A percentile compares a stretch with the other conserved stretches of the same genome.
Conservation (phyloP, 2,329 filamentous ascomycete species). For the Corinectria fuckeliana region DNA sequence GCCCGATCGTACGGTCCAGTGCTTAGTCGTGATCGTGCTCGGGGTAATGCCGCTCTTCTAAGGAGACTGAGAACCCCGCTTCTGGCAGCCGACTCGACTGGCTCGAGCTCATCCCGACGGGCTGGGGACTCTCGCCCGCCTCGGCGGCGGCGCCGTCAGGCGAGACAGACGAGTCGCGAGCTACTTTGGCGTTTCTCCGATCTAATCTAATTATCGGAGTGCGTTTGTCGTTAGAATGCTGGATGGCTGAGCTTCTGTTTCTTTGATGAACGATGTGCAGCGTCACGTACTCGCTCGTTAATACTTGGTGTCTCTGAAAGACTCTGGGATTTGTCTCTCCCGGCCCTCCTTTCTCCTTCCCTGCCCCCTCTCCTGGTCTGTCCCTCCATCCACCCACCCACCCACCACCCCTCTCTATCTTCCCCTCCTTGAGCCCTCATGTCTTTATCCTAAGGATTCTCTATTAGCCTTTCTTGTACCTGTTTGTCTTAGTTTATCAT, state of each 20-base stretch:
- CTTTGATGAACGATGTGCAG: neutral
- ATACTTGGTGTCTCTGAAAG: no score
- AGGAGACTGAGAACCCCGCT: neutral
- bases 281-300: no score
- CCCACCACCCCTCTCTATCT: no score
- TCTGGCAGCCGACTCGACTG: neutral
- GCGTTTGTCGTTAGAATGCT: conserved; percentile 8
- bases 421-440: no score
- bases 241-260: neutral
- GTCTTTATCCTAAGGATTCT: no score
- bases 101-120: neutral
- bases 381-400: no score
- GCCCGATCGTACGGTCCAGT: neutral
- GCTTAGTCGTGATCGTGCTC: neutral
- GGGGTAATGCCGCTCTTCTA: neutral
- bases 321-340: no score
- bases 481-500: no score
- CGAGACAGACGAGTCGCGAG: neutral
- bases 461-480: no score
- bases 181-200: neutral
- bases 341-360: no score
- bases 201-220: conserved; percentile 8
- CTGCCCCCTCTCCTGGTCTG: no score
- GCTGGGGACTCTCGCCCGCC: neutral
- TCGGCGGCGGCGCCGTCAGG: neutral